Evolutionary conservation across 129 eudicot species (phyloP).

Genomic region (Flaveria trinervia): DNA sequence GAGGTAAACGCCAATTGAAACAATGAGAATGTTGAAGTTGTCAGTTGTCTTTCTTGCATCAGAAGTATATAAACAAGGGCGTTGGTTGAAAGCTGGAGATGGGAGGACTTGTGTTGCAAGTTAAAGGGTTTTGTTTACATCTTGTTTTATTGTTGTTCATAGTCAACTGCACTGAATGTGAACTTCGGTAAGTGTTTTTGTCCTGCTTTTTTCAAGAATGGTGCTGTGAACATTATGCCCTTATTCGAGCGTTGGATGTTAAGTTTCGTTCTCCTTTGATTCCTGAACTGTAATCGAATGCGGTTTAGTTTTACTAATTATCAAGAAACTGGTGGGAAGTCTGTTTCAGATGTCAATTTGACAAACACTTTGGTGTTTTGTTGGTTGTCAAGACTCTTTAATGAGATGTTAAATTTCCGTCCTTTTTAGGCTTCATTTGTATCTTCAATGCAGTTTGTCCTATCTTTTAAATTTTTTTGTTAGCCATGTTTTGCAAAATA

Average conservation of each 20-base stretch:
- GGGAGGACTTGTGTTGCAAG: constrained; percentile 32
- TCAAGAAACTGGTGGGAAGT: constrained; percentile 34
- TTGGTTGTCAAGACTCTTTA: constrained; percentile 32
- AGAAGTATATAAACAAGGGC: constrained; percentile 26
- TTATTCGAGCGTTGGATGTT: constrained; percentile 32
- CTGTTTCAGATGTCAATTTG: constrained; percentile 34
- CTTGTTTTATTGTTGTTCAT: constrained; percentile 37
- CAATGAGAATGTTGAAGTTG: constrained; percentile 29
- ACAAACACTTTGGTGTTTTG: constrained; percentile 27
- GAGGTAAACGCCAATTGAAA: constrained; percentile 43
- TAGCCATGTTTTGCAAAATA: too few species aligned
- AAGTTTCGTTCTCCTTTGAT: constrained; percentile 30
- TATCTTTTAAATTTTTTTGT: not conserved
- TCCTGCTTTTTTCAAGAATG: constrained; percentile 30
- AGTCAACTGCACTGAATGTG: constrained; percentile 37
- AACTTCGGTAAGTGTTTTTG: constrained; percentile 39
- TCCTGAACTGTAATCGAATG: constrained; percentile 38
- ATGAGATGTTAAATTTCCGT: constrained; percentile 33
- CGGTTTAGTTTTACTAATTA: constrained; percentile 40
- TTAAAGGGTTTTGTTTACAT: constrained; percentile 26
- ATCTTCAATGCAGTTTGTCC: not conserved
- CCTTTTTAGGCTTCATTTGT: not conserved
- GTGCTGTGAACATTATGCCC: constrained; percentile 43
- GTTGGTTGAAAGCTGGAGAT: constrained; percentile 29
- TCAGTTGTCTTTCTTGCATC: constrained; percentile 28